Percentiles rank a stretch among this genome's conserved stretches.
Conservation (phyloP, 257 asterid genomes). For the Pogostemon cablin region DNA sequence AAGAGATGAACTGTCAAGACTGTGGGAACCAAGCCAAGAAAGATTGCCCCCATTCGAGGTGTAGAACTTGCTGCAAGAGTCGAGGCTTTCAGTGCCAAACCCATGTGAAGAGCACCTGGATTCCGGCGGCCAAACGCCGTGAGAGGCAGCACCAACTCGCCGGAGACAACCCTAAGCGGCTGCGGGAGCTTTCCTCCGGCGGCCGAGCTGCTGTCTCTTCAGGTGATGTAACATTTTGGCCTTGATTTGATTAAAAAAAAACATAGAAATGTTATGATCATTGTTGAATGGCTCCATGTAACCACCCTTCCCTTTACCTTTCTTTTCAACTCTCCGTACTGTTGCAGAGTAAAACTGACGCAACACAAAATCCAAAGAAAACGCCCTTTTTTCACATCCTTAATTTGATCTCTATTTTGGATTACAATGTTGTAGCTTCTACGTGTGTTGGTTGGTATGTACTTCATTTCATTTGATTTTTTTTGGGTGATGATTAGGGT, state of each 20-base stretch:
- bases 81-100: slow-evolving; percentile 62
- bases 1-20: slow-evolving; percentile 59
- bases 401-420: too few relatives aligned
- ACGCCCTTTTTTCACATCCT: too few relatives aligned
- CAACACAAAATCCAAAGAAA: slow-evolving; percentile 12
- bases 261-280: background rate
- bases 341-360: slow-evolving; percentile 50
- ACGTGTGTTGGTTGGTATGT: background rate
- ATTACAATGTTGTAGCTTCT: background rate
- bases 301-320: slow-evolving; percentile 28
- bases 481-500: slow-evolving; percentile 37
- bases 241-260: too few relatives aligned
- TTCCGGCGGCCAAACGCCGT: slow-evolving; percentile 63
- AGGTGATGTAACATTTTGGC: too few relatives aligned
- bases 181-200: slow-evolving; percentile 35
- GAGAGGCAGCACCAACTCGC: slow-evolving; percentile 48
- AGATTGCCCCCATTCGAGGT: slow-evolving; percentile 61
- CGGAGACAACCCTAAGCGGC: slow-evolving; percentile 33
- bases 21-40: slow-evolving; percentile 78
- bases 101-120: slow-evolving; percentile 75
- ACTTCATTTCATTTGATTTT: background rate
- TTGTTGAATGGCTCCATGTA: background rate
- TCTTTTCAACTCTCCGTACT: slow-evolving; percentile 29
- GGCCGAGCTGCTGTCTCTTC: background rate
- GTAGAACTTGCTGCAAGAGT: slow-evolving; percentile 69